Conservation (phyloP, 2,329 filamentous ascomycete genomes). For the Seiridium cupressi region DNA sequence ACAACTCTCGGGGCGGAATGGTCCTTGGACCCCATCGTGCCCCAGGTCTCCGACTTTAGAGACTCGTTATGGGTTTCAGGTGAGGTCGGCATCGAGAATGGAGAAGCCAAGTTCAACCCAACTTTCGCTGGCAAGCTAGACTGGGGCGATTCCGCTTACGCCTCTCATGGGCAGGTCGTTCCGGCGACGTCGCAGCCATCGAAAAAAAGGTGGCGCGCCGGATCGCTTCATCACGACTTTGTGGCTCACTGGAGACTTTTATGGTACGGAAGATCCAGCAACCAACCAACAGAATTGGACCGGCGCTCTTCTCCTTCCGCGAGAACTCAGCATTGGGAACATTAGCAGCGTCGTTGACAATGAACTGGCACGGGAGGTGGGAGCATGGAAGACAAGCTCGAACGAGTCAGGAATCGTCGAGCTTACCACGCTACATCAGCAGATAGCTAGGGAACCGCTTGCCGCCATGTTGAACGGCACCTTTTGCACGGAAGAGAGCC, state of each 20-base stretch:
- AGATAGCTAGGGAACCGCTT: slow-evolving; percentile 34
- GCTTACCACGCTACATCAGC: slow-evolving; percentile 34
- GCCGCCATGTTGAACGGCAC: slow-evolving; percentile 26
- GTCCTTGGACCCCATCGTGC: slow-evolving; percentile 35
- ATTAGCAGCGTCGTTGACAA: slow-evolving; percentile 39
- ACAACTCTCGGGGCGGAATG: slow-evolving; percentile 41
- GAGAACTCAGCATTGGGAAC: slow-evolving; percentile 38
- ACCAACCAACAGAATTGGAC: slow-evolving; percentile 42
- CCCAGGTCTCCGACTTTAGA: slow-evolving; percentile 33
- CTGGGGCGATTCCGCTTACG: slow-evolving; percentile 39
- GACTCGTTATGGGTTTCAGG: slow-evolving; percentile 42
- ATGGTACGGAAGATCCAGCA: slow-evolving; percentile 35
- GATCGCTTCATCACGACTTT: slow-evolving; percentile 39
- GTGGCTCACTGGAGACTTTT: slow-evolving; percentile 42
- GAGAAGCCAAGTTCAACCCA: slow-evolving; percentile 32
- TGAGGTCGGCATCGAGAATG: slow-evolving; percentile 25
- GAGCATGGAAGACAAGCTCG: slow-evolving; percentile 33
- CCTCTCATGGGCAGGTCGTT: slow-evolving; percentile 39
- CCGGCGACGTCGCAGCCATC: slow-evolving; percentile 35
- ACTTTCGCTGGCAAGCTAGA: slow-evolving; percentile 40
- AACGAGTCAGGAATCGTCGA: slow-evolving; percentile 31
- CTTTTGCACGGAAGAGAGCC: slow-evolving; percentile 20
- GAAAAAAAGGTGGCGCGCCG: slow-evolving; percentile 32
- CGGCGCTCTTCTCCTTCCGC: slow-evolving; percentile 38
- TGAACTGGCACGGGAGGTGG: slow-evolving; percentile 33